phyloP scores from a whole-genome alignment of 495 filamentous ascomycete species.

The Immersiella caudata region DNA sequence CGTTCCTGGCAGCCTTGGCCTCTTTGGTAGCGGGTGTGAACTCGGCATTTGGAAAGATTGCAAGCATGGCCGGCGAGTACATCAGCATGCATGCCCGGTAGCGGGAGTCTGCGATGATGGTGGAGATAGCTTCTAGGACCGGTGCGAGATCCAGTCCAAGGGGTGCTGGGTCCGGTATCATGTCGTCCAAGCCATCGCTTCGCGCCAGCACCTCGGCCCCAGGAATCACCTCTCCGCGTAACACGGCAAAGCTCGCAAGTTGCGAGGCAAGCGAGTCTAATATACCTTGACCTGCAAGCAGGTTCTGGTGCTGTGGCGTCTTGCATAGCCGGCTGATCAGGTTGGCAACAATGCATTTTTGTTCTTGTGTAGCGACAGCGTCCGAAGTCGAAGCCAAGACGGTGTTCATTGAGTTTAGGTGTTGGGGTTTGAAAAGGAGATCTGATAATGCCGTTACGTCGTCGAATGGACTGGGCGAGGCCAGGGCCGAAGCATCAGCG shows the following conservation, averaged over 20 bases:
- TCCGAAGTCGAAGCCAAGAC: conserved; percentile 66
- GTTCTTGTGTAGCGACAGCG: conserved; percentile 55
- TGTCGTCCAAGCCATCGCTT: conserved; percentile 46
- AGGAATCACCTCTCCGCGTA: conserved; percentile 66
- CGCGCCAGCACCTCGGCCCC: conserved; percentile 50
- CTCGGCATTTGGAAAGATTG: conserved; percentile 62
- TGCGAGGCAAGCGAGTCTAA: conserved; percentile 79
- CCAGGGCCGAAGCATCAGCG: conserved; percentile 62
- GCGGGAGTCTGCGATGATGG: conserved; percentile 78
- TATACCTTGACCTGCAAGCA: conserved; percentile 69
- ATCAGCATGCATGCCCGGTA: conserved; percentile 76
- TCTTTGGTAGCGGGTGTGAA: conserved; percentile 29
- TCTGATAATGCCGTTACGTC: conserved; percentile 55
- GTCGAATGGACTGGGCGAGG: conserved; percentile 31
- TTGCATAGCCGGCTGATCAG: conserved; percentile 67
- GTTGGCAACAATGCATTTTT: conserved; percentile 64
- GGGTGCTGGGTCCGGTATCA: conserved; percentile 61
- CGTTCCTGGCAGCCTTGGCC: conserved; percentile 40
- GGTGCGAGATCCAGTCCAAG: conserved; percentile 62
- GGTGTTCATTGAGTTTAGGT: conserved; percentile 59
- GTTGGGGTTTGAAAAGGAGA: conserved; percentile 61
- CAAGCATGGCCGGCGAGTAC: conserved; percentile 73
- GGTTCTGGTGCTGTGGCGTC: conserved; percentile 67
- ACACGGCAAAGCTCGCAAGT: conserved; percentile 72
- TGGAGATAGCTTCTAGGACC: conserved; percentile 77